These are phyloP conservation scores for Psidium guajava DNA, from an alignment of 345 rosid genomes.

Conservation along the genomic window DNA sequence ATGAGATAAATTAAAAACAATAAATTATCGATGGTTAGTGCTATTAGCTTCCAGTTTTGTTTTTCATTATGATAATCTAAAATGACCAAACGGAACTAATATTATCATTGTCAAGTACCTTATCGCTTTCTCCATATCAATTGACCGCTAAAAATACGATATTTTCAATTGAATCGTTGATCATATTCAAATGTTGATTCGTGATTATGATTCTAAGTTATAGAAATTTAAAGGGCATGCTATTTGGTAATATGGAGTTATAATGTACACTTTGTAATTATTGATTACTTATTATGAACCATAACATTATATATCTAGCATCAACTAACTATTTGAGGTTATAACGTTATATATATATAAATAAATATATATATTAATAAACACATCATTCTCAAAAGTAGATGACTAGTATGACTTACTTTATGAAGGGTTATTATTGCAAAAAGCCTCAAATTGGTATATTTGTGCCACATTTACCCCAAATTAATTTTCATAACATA, in stretches of 20 bases:
- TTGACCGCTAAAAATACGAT: too few relatives aligned
- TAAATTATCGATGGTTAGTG: not conserved
- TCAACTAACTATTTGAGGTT: not conserved
- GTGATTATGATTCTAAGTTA: not conserved
- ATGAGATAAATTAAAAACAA: not conserved
- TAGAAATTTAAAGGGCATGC: not conserved
- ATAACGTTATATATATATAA: not conserved
- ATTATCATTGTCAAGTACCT: not conserved
- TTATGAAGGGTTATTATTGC: not conserved
- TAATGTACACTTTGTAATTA: not conserved
- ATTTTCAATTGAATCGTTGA: not conserved
- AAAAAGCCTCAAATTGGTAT: not conserved
- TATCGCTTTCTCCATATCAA: too few relatives aligned
- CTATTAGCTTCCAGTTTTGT: not conserved
- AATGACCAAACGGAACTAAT: not conserved
- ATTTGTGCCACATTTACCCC: not conserved
- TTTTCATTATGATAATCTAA: not conserved
- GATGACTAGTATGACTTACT: not conserved
- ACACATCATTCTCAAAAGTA: not conserved
- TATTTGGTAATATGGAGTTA: not conserved
- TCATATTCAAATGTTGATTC: not conserved
- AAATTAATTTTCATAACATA: not conserved
- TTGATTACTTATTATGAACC: not conserved
- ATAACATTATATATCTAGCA: not conserved
- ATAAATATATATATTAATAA: not conserved